Percentiles rank a stretch among this genome's conserved stretches.
Conservation (phyloP, 2,329 filamentous ascomycete genomes). For the Ampelomyces quisqualis region DNA sequence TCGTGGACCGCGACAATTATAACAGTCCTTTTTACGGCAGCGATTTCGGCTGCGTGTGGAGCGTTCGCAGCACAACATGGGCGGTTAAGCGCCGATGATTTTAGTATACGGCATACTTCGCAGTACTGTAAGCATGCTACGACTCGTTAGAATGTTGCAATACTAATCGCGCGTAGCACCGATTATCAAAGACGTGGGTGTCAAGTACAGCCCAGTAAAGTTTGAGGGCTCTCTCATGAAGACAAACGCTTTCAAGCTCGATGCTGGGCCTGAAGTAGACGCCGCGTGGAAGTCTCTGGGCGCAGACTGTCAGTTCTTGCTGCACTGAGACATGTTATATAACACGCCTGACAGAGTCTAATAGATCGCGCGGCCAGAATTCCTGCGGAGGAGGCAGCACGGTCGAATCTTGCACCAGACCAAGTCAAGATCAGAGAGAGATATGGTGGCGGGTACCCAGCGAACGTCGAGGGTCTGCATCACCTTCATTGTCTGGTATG, state of each 20-base stretch:
- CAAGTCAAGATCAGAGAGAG: slow-evolving; percentile 59
- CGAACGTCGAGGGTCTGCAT: slow-evolving; percentile 59
- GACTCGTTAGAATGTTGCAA: not conserved
- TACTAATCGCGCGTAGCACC: slow-evolving; percentile 25
- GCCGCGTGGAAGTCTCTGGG: slow-evolving; percentile 58
- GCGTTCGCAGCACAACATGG: slow-evolving; percentile 18
- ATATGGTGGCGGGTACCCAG: slow-evolving; percentile 61
- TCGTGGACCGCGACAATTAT: slow-evolving; percentile 20
- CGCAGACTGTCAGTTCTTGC: slow-evolving; percentile 48
- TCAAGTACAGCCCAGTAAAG: slow-evolving; percentile 43
- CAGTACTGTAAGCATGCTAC: slow-evolving; percentile 31
- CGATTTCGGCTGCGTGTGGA: slow-evolving; percentile 25
- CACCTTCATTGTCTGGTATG: slow-evolving; percentile 59
- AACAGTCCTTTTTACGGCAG: slow-evolving; percentile 17
- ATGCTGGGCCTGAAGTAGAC: slow-evolving; percentile 57
- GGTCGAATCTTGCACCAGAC: slow-evolving; percentile 54
- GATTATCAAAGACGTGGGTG: slow-evolving; percentile 43
- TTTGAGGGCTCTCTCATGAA: slow-evolving; percentile 62
- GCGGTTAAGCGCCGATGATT: slow-evolving; percentile 23
- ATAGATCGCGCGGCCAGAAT: slow-evolving; percentile 48
- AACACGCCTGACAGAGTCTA: slow-evolving; percentile 1
- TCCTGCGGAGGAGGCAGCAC: slow-evolving; percentile 50
- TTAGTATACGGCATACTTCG: slow-evolving; percentile 33
- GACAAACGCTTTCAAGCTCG: slow-evolving; percentile 55
- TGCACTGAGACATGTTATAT: not conserved